phyloP scores from a whole-genome alignment of 331 rosid species.

The Pyrus hybrid region DNA sequence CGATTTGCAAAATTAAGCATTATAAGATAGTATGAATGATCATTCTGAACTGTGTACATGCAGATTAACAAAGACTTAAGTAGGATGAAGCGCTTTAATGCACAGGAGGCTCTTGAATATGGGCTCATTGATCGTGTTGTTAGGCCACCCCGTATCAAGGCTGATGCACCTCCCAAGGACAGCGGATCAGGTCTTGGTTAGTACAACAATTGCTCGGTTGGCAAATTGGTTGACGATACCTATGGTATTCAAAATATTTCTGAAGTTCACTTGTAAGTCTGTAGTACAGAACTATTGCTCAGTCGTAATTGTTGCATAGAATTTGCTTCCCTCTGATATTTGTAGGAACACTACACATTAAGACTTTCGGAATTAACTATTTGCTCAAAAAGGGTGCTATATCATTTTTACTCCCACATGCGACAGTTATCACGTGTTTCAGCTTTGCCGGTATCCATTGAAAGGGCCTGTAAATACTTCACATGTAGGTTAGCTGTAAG shows the following conservation, averaged over 20 bases:
- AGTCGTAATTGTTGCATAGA: conserved; percentile 18
- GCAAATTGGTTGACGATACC: conserved; percentile 1
- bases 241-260: conserved; percentile 8
- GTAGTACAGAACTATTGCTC: conserved; percentile 14
- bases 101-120: conserved; percentile 85
- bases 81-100: conserved; percentile 56
- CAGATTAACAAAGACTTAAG: conserved; percentile 68
- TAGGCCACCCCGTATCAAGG: conserved; percentile 77
- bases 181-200: conserved; percentile 78
- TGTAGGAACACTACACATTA: background rate
- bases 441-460: no score
- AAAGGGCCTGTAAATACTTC: background rate
- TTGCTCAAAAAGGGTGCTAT: background rate
- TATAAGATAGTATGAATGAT: background rate
- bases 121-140: conserved; percentile 77
- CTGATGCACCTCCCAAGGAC: conserved; percentile 66
- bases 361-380: background rate
- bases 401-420: background rate
- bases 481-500: background rate
- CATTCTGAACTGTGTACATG: conserved; percentile 13
- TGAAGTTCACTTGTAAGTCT: conserved; percentile 2
- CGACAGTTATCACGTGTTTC: background rate
- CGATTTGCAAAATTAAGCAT: no score
- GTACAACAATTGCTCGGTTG: conserved; percentile 10
- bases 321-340: background rate